Evolutionary conservation across 306 rosid genomes (phyloP).

Genomic region (Castanospermum australe): DNA sequence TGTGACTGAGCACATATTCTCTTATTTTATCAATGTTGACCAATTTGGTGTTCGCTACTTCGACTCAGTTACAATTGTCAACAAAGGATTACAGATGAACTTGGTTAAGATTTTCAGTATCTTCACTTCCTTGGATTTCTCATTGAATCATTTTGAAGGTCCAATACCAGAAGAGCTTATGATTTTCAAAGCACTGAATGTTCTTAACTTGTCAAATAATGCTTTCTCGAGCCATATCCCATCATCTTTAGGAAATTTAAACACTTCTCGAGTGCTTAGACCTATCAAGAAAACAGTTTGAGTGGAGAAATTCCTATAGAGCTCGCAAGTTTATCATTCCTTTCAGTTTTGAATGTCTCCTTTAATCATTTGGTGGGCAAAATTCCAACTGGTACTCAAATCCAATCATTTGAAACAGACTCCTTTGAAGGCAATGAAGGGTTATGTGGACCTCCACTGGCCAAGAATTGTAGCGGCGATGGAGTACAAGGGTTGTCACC

Average conservation of each 20-base stretch:
- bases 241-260: conserved; percentile 15
- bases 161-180: conserved; percentile 1
- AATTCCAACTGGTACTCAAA: conserved; percentile 19
- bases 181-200: neutral
- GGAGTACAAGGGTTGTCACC: too few relatives aligned
- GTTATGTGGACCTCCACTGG: conserved; percentile 21
- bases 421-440: conserved; percentile 24
- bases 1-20: neutral
- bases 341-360: conserved; percentile 22
- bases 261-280: conserved; percentile 22
- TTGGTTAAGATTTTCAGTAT: neutral
- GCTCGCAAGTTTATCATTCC: neutral
- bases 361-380: conserved; percentile 22
- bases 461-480: neutral
- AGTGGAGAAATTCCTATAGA: neutral
- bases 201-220: too few relatives aligned
- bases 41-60: neutral
- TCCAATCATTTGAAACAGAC: neutral
- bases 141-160: neutral
- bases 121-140: conserved; percentile 3
- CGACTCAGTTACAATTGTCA: neutral
- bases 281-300: conserved; percentile 24
- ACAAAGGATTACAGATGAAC: neutral
- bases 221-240: conserved; percentile 21
- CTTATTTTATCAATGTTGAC: neutral